Base-by-base conservation (phyloP, 169 alveolate species). In the Plasmodium coatneyi region DNA sequence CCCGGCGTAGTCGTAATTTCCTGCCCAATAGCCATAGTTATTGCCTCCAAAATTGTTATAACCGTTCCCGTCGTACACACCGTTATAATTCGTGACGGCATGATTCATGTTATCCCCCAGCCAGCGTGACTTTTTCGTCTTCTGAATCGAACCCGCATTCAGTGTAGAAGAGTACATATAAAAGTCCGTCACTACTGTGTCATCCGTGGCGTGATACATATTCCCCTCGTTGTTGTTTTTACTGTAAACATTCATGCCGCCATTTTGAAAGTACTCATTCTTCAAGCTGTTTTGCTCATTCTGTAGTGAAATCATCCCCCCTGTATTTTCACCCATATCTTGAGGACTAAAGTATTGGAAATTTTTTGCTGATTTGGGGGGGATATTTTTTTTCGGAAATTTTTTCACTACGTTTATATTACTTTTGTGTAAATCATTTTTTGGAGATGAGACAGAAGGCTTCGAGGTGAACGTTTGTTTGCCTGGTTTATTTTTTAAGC, bases 161-260 rank as follows among this genome's bases (percentile, higher is more conserved):
- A 80, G 30, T 10, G 93, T 79, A 56, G 93, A 66, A 22, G 39
- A 87, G 28, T 79, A 60, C 76, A 87, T 80, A 14, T 87, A 87
- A 87, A 79, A 87, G 43, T 87, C 93, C 6, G 93, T 87, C 25
- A 87, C 83, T 54, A 56, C 28, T 6, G 43, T 32, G 49, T 87
- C 49, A 56, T 87, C 78, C 28, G 90, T 87, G 46, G 78, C 93
- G 52, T 87, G 71, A 52, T 87, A 87, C 25, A 79, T n/a, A 60
- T 80, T 46, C 32, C 54, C 43, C 28, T 43, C 70, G 9, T 25
- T 56, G 22, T 87, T 78, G 66, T 87, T 87, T 87, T 56, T 87
- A 79, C 71, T 79, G 32, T 60, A 43, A 49, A 22, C 16, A 60
- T 78, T 41, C 49, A 25, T 22, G 81, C 7, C 60, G 22, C 82